A percentile compares a stretch with the other conserved stretches of the same genome.
These are phyloP conservation scores for Xylariaceae sp. DNA, from an alignment of 2,329 filamentous ascomycete species.

Conservation along the genomic window DNA sequence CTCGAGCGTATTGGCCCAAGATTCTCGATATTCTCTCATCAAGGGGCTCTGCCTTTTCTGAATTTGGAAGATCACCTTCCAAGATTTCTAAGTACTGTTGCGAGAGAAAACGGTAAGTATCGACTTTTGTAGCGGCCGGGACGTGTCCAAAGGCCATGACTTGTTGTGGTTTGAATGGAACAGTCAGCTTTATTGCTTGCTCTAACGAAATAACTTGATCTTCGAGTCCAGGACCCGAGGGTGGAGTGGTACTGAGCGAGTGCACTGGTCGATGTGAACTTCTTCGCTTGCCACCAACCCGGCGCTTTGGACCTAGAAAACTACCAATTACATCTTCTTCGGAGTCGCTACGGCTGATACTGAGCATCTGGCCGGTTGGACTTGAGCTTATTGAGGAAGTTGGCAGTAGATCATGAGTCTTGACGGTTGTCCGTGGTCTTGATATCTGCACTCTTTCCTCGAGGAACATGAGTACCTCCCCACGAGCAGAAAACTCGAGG, in stretches of 20 bases:
- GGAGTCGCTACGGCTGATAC: constrained; percentile 67
- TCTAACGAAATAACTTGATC: constrained; percentile 60
- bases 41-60: constrained; percentile 47
- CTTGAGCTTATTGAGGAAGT: constrained; percentile 56
- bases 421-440: constrained; percentile 47
- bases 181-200: constrained; percentile 64
- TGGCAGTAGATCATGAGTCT: constrained; percentile 38
- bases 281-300: constrained; percentile 50
- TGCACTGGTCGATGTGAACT: constrained; percentile 52
- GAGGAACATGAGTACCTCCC: constrained; percentile 67
- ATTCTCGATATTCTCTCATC: constrained; percentile 57
- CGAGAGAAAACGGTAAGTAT: constrained; percentile 63
- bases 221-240: constrained; percentile 49
- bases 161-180: constrained; percentile 64
- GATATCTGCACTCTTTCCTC: constrained; percentile 60
- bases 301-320: constrained; percentile 60
- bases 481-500: constrained; percentile 65
- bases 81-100: constrained; percentile 63
- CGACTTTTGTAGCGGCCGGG: constrained; percentile 57
- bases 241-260: constrained; percentile 62
- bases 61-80: constrained; percentile 54
- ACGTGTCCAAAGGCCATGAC: constrained; percentile 67
- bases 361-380: constrained; percentile 57
- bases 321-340: constrained; percentile 69
- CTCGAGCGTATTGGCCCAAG: constrained; percentile 62